Evolutionary conservation across 306 rosid species (phyloP).

Genomic region (Corylus americana): DNA sequence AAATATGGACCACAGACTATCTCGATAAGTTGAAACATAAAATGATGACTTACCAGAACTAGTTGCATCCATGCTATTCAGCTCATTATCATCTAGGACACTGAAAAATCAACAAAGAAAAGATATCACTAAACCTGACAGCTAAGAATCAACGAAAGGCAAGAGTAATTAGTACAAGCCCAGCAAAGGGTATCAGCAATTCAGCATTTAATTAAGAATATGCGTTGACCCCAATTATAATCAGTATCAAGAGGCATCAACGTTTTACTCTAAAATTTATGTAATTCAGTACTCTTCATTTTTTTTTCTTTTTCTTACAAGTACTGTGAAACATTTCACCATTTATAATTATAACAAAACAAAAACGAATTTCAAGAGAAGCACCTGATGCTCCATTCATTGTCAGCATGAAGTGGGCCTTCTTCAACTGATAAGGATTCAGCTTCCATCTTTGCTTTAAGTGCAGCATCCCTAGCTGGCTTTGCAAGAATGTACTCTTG

Average conservation of each 20-base stretch:
- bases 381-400: conserved; percentile 98
- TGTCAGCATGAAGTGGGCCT: conserved; percentile 73
- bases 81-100: conserved; percentile 61
- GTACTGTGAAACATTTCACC: neutral
- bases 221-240: neutral
- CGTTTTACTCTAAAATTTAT: neutral
- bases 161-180: neutral
- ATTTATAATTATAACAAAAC: neutral
- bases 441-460: conserved; percentile 77
- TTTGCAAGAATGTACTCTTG: conserved; percentile 65
- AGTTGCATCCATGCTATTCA: conserved; percentile 34
- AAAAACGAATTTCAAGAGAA: conserved; percentile 8
- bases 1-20: neutral
- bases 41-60: conserved; percentile 56
- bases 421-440: conserved; percentile 55
- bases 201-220: neutral
- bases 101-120: conserved; percentile 51
- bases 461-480: conserved; percentile 92
- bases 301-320: neutral
- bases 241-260: neutral
- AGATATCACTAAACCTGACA: conserved; percentile 13
- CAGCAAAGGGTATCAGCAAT: neutral
- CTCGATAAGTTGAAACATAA: conserved; percentile 7
- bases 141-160: conserved; percentile 11
- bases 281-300: neutral